A percentile compares a stretch with the other conserved stretches of the same genome.
phyloP scores from a whole-genome alignment of 2,329 filamentous ascomycete species.

The Epichloe elymi region DNA sequence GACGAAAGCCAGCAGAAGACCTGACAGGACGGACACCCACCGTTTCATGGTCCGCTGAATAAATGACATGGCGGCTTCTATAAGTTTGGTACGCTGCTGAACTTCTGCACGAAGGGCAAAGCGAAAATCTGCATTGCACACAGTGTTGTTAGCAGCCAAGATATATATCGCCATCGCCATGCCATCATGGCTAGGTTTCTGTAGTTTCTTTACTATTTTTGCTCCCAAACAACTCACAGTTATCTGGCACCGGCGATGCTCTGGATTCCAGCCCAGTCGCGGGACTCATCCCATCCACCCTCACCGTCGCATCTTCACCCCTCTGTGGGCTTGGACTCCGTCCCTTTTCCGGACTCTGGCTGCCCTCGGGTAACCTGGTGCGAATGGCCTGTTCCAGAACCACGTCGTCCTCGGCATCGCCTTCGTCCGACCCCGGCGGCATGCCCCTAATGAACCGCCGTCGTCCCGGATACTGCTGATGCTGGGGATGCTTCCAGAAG shows the following conservation, averaged over 20 bases:
- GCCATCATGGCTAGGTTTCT: background rate
- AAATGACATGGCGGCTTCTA: conserved; percentile 58
- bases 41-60: conserved; percentile 55
- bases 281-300: conserved; percentile 20
- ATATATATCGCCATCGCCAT: too few relatives aligned
- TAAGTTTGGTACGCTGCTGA: conserved; percentile 72
- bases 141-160: background rate
- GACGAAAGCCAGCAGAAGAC: conserved; percentile 47
- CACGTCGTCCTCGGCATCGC: conserved; percentile 20
- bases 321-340: conserved; percentile 32
- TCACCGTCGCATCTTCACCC: conserved; percentile 26
- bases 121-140: conserved; percentile 55
- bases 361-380: conserved; percentile 42
- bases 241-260: conserved; percentile 25
- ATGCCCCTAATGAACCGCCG: conserved; percentile 2
- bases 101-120: conserved; percentile 81
- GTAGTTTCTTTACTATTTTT: too few relatives aligned
- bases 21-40: conserved; percentile 52
- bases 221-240: conserved; percentile 28
- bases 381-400: conserved; percentile 39
- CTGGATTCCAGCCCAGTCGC: conserved; percentile 8
- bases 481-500: conserved; percentile 34
- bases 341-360: conserved; percentile 41
- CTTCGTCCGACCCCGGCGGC: conserved; percentile 17
- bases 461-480: background rate